A percentile compares a stretch with the other conserved stretches of the same genome.
Conservation (phyloP, 495 filamentous ascomycete genomes). For the Talaromyces borbonicus region DNA sequence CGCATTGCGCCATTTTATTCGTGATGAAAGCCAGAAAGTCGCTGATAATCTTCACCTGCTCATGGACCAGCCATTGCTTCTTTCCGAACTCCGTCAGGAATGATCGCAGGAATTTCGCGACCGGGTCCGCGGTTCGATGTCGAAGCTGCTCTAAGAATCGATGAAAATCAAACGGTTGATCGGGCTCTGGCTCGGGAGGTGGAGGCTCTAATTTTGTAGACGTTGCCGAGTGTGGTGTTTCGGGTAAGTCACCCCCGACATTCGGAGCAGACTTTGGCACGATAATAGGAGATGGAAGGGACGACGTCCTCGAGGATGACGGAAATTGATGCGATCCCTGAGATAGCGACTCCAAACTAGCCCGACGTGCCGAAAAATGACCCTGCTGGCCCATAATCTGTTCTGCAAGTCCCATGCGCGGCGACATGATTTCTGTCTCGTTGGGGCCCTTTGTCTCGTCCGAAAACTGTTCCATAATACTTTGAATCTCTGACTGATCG, state of each 20-base stretch:
- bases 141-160: slow-evolving; percentile 91
- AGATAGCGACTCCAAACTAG: slow-evolving; percentile 61
- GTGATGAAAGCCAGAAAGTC: slow-evolving; percentile 97
- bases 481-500: slow-evolving; percentile 83
- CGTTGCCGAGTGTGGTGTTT: slow-evolving; percentile 38
- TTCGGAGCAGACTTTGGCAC: slow-evolving; percentile 9
- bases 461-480: slow-evolving; percentile 81
- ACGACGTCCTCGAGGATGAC: not conserved
- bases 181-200: slow-evolving; percentile 79
- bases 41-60: slow-evolving; percentile 96
- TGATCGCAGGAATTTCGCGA: slow-evolving; percentile 88
- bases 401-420: slow-evolving; percentile 61
- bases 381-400: slow-evolving; percentile 52
- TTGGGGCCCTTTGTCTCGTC: slow-evolving; percentile 55
- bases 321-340: slow-evolving; percentile 12
- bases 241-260: slow-evolving; percentile 14
- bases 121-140: slow-evolving; percentile 91
- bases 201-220: slow-evolving; percentile 50
- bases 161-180: slow-evolving; percentile 95
- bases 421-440: slow-evolving; percentile 73
- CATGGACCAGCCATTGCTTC: slow-evolving; percentile 98
- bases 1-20: slow-evolving; percentile 97
- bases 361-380: slow-evolving; percentile 71
- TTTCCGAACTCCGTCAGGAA: slow-evolving; percentile 95
- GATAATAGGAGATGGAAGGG: slow-evolving; percentile 2